Conservation (phyloP, 495 filamentous ascomycete species). For the Hypoxylon rickii region DNA sequence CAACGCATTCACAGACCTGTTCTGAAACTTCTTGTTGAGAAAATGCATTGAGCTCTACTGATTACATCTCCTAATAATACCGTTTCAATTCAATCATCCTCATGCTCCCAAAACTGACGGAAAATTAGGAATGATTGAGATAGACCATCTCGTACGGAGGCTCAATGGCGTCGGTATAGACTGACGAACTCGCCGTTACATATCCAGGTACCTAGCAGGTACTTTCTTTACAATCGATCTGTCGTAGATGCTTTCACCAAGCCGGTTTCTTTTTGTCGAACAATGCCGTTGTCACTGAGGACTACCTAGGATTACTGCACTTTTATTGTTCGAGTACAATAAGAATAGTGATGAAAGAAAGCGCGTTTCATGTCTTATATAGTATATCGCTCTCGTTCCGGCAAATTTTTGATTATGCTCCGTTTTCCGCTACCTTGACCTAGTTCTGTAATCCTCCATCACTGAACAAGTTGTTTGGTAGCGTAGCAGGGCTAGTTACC, state of each 20-base stretch:
- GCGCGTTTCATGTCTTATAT: background rate
- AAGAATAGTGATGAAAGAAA: background rate
- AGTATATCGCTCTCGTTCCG: background rate
- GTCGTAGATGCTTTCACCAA: too few species aligned
- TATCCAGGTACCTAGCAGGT: too few species aligned
- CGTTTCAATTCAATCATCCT: too few species aligned
- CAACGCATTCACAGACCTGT: constrained; percentile 62
- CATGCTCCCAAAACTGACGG: constrained; percentile 6
- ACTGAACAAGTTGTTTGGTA: constrained; percentile 8
- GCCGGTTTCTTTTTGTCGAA: background rate
- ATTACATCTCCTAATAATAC: constrained; percentile 16
- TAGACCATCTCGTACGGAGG: background rate
- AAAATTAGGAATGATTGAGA: background rate
- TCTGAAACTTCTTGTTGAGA: constrained; percentile 58
- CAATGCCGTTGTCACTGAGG: background rate
- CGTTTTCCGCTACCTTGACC: background rate
- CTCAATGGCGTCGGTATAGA: too few species aligned
- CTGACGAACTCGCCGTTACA: too few species aligned
- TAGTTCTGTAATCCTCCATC: background rate
- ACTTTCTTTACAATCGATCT: too few species aligned
- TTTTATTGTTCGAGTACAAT: background rate
- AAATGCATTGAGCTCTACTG: constrained; percentile 49
- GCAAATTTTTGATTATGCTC: background rate
- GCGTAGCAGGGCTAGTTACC: background rate
- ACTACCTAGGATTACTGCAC: background rate